These are phyloP conservation scores for Berberis vulgaris DNA, from an alignment of 164 flowering plant species.

Conservation along the genomic window DNA sequence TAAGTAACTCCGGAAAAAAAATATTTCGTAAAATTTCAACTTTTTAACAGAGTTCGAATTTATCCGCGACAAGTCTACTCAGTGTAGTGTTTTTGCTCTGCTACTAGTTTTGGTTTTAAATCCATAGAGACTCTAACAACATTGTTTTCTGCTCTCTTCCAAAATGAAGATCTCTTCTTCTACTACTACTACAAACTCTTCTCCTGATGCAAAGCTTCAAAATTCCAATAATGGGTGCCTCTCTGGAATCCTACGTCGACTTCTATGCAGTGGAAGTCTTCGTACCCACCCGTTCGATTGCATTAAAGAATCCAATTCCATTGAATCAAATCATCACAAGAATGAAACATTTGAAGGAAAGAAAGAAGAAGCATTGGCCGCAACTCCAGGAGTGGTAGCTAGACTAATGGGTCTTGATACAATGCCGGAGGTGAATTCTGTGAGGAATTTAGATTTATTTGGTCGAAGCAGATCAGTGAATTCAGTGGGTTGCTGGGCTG, in stretches of 20 bases:
- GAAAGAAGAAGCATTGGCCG: neutral
- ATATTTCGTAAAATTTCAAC: too few relatives aligned
- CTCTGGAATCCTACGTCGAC: slow-evolving; percentile 26
- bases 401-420: slow-evolving; percentile 63
- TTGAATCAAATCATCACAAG: neutral
- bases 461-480: slow-evolving; percentile 55
- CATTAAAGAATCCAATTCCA: slow-evolving; percentile 6
- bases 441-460: slow-evolving; percentile 14
- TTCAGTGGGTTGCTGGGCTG: slow-evolving; percentile 35
- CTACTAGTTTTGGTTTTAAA: too few relatives aligned
- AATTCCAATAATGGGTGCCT: slow-evolving; percentile 27
- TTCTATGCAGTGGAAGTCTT: slow-evolving; percentile 31
- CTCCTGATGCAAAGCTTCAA: neutral
- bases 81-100: too few relatives aligned
- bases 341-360: neutral
- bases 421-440: slow-evolving; percentile 24
- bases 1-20: too few relatives aligned
- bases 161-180: slow-evolving; percentile 12
- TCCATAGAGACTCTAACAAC: too few relatives aligned
- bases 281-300: slow-evolving; percentile 41
- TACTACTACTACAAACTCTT: neutral
- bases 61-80: too few relatives aligned
- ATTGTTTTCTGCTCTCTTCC: neutral
- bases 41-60: too few relatives aligned
- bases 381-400: slow-evolving; percentile 44